Evolutionary conservation across 495 filamentous ascomycete genomes (phyloP).

Genomic region (Penicillium goetzii): DNA sequence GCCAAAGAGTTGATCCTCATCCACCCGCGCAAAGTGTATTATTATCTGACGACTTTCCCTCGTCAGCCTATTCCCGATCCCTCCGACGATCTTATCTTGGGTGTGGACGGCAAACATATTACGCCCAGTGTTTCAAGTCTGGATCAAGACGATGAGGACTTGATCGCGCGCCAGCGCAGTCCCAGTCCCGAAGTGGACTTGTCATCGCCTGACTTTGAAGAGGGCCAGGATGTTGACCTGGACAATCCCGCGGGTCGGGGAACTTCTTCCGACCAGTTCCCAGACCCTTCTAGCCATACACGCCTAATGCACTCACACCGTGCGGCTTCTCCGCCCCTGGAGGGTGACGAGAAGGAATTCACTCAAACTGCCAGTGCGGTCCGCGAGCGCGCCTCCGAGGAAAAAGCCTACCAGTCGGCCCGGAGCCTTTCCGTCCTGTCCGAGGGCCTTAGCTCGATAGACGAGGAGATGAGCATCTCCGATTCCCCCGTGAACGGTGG

Average conservation of each 20-base stretch:
- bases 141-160: conserved; percentile 69
- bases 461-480: conserved; percentile 38
- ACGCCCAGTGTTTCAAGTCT: conserved; percentile 85
- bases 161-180: conserved; percentile 70
- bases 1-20: conserved; percentile 90
- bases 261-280: conserved; percentile 52
- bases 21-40: conserved; percentile 94
- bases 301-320: conserved; percentile 64
- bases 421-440: conserved; percentile 42
- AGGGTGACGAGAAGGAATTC: conserved; percentile 96
- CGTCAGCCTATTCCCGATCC: conserved; percentile 82
- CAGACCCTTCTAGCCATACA: conserved; percentile 39
- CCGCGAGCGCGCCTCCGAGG: conserved; percentile 70
- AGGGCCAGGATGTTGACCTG: conserved; percentile 60
- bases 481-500: conserved; percentile 42
- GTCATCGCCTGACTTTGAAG: conserved; percentile 83
- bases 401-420: conserved; percentile 47
- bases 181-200: conserved; percentile 93
- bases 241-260: conserved; percentile 43
- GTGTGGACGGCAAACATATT: conserved; percentile 57
- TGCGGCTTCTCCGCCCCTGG: conserved; percentile 80
- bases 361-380: conserved; percentile 89
- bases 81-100: conserved; percentile 55
- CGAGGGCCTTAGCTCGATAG: conserved; percentile 38
- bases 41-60: conserved; percentile 83